Evolutionary conservation across 768 basidiomycete species (phyloP).

Genomic region (Boletus pseudopeckii): DNA sequence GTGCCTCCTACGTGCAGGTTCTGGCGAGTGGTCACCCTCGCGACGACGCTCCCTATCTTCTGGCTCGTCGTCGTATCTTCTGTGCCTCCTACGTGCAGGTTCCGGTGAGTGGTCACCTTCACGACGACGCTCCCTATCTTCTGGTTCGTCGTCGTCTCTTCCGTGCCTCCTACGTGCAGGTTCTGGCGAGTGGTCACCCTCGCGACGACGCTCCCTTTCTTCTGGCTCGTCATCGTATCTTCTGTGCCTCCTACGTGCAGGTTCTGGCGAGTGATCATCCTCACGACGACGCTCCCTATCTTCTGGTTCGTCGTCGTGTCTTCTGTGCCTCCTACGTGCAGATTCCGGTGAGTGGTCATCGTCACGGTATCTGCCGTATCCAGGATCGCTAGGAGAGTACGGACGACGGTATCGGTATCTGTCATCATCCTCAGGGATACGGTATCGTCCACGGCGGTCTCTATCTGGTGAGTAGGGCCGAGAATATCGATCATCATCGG

Average conservation of each 20-base stretch:
- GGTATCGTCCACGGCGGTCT: conserved; percentile 2
- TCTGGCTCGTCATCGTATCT: conserved; percentile 7
- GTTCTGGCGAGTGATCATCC: conserved; percentile 13
- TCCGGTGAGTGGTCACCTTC: conserved; percentile 14
- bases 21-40: conserved; percentile 12
- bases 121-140: background rate
- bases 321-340: background rate
- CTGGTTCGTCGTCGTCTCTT: conserved; percentile 6
- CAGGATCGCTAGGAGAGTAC: conserved; percentile 19
- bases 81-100: background rate
- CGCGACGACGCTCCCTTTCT: background rate
- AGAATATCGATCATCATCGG: conserved; percentile 18
- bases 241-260: background rate
- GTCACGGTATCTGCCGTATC: conserved; percentile 8
- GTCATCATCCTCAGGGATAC: conserved; percentile 13
- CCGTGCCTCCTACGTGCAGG: background rate
- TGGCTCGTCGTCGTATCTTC: conserved; percentile 6
- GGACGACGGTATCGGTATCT: conserved; percentile 8
- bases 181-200: conserved; percentile 13
- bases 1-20: conserved; percentile 1
- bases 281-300: background rate
- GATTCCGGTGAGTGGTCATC: conserved; percentile 12
- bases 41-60: background rate
- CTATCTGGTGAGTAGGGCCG: conserved; percentile 22
- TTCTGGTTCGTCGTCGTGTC: conserved; percentile 7